Evolutionary conservation across 2,329 filamentous ascomycete genomes (phyloP).

Genomic region (Aspergillus alliaceus): DNA sequence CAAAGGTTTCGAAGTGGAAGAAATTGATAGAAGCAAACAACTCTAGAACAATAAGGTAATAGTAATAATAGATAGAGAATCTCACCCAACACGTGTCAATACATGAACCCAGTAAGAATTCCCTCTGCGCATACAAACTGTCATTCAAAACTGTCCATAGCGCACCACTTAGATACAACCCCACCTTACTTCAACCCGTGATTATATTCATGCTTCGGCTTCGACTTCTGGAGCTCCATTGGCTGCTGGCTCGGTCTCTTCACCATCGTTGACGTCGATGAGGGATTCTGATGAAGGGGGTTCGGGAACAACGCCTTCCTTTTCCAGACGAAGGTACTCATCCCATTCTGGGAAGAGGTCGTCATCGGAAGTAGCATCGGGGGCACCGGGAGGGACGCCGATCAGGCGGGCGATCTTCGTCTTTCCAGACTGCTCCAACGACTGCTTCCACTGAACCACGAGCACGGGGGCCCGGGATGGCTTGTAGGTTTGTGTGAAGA

Average conservation of each 20-base stretch:
- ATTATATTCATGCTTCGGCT: constrained; percentile 15
- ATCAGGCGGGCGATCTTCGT: constrained; percentile 79
- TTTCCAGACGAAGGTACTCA: constrained; percentile 79
- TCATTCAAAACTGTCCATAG: neutral
- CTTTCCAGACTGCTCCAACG: constrained; percentile 81
- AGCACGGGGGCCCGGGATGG: constrained; percentile 70
- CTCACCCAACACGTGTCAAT: neutral
- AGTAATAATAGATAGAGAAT: neutral
- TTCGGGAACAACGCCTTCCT: constrained; percentile 59
- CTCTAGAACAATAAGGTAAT: neutral
- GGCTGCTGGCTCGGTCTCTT: constrained; percentile 29
- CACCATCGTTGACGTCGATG: constrained; percentile 41
- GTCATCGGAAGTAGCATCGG: constrained; percentile 55
- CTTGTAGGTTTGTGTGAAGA: constrained; percentile 95
- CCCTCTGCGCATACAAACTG: neutral
- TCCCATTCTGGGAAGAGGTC: constrained; percentile 98
- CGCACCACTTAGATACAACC: neutral
- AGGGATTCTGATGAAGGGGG: constrained; percentile 39
- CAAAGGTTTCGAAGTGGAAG: constrained; percentile 12
- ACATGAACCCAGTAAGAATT: neutral
- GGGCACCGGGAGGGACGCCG: constrained; percentile 75
- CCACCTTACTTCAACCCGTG: neutral
- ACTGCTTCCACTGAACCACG: constrained; percentile 77
- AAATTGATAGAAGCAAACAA: constrained; percentile 3
- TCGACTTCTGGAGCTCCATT: constrained; percentile 35